Percentiles rank a stretch among this genome's conserved stretches.
phyloP scores from a whole-genome alignment of 2,329 filamentous ascomycete species.

The Fusarium sp. region DNA sequence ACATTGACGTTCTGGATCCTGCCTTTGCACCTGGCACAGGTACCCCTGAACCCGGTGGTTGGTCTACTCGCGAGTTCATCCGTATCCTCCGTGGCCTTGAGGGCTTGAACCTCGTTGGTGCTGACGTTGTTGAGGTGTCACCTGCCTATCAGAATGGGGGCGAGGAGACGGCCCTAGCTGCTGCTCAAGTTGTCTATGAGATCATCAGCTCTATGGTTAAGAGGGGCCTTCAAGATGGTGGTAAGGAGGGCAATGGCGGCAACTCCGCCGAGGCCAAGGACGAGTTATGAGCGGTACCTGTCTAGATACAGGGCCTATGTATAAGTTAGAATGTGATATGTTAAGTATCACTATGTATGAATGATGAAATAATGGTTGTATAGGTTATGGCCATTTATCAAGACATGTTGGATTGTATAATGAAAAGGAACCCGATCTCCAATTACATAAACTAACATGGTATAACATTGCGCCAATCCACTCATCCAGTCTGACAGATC shows the following conservation, averaged over 20 bases:
- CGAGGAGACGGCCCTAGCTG: conserved; percentile 85
- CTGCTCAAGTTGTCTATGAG: conserved; percentile 86
- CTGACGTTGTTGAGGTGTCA: conserved; percentile 87
- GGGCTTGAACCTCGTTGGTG: conserved; percentile 85
- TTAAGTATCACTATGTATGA: conserved; percentile 4
- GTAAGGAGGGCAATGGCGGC: conserved; percentile 49
- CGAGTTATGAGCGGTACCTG: conserved; percentile 51
- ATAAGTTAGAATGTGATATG: not conserved
- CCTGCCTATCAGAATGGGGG: conserved; percentile 85
- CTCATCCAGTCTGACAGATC: not conserved
- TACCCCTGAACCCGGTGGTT: conserved; percentile 90
- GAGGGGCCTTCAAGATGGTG: conserved; percentile 57
- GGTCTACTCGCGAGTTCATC: conserved; percentile 90
- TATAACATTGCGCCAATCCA: not conserved
- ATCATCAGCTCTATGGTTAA: conserved; percentile 82
- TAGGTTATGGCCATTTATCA: not conserved
- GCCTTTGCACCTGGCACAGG: conserved; percentile 77
- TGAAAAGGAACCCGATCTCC: not conserved
- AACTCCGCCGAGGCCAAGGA: conserved; percentile 45
- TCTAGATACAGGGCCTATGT: not conserved
- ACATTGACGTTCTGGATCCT: conserved; percentile 90
- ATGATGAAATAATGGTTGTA: conserved; percentile 6
- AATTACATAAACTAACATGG: not conserved
- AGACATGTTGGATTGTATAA: not conserved
- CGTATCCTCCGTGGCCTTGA: conserved; percentile 85